These are phyloP conservation scores for Pyrus hybrid DNA, from an alignment of 331 rosid species.

Conservation along the genomic window DNA sequence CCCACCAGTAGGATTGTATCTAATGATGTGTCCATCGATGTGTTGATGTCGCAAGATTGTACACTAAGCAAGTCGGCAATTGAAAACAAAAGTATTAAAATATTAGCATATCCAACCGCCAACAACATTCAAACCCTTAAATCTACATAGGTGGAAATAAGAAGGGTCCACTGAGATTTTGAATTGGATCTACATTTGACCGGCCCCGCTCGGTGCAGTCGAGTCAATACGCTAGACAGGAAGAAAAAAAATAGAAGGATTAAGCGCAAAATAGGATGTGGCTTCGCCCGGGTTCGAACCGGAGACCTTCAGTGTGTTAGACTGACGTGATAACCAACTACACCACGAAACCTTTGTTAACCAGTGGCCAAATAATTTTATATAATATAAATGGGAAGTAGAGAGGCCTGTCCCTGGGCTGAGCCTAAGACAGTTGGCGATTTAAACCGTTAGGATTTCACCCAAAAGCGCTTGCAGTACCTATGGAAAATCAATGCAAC, in stretches of 20 bases:
- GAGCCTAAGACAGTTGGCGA: too few relatives aligned
- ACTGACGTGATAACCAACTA: neutral
- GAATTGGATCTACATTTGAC: neutral
- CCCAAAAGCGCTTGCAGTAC: too few relatives aligned
- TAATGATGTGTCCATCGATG: neutral
- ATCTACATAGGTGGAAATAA: neutral
- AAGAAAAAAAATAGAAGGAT: too few relatives aligned
- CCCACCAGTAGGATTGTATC: neutral
- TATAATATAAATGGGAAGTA: too few relatives aligned
- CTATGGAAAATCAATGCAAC: too few relatives aligned
- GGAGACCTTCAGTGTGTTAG: neutral
- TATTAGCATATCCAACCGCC: neutral
- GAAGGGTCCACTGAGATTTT: too few relatives aligned
- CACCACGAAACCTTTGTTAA: neutral
- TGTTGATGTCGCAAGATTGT: neutral
- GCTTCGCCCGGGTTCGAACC: neutral
- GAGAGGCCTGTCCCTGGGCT: too few relatives aligned
- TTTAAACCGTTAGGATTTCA: neutral
- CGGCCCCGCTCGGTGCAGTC: neutral
- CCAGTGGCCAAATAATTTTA: fast-evolving
- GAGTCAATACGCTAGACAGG: neutral
- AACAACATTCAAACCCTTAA: neutral
- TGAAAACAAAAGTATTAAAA: neutral
- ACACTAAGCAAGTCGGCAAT: too few relatives aligned
- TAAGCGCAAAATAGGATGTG: fast-evolving